These are phyloP conservation scores for Golubevia pallescens DNA, from an alignment of 1,284 basidiomycete genomes.

Conservation along the genomic window DNA sequence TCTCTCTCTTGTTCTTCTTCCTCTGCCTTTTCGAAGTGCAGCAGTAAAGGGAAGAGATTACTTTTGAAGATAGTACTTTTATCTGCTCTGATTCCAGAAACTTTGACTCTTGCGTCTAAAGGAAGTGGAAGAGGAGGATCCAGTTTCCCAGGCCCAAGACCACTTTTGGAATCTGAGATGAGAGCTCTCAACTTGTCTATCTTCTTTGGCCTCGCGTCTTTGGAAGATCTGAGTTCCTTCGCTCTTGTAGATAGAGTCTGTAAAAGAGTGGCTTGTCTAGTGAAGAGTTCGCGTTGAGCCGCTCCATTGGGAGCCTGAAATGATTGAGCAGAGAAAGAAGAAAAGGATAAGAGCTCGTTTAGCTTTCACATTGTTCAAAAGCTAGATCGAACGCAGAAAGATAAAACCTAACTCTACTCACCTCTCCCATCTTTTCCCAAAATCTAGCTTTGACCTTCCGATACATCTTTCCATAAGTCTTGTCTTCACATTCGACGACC, in stretches of 20 bases:
- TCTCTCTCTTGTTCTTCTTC: no score
- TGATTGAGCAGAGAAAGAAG: not conserved
- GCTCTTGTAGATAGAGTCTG: constrained; percentile 82
- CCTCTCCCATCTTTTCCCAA: constrained; percentile 83
- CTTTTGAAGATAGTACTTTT: constrained; percentile 97
- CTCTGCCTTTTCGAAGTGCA: constrained; percentile 77
- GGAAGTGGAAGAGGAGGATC: constrained; percentile 73
- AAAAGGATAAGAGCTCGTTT: not conserved
- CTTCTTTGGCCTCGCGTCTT: constrained; percentile 93
- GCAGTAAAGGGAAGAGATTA: constrained; percentile 86
- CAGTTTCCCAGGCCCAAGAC: constrained; percentile 72
- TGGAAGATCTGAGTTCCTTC: constrained; percentile 83
- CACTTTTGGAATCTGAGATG: constrained; percentile 83
- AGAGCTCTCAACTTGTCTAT: constrained; percentile 88
- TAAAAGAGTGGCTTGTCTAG: constrained; percentile 83
- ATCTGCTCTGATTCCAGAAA: constrained; percentile 85
- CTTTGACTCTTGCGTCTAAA: constrained; percentile 80
- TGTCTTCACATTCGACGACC: constrained; percentile 87
- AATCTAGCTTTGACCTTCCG: constrained; percentile 85
- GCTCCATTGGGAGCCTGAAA: constrained; percentile 67
- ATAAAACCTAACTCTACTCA: no score
- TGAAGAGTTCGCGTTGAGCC: constrained; percentile 79
- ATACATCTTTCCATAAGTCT: constrained; percentile 86
- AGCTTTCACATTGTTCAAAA: no score
- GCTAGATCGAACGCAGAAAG: no score